Base-by-base conservation (phyloP, 768 basidiomycete genomes). In the Calocybe gangraenosa region DNA sequence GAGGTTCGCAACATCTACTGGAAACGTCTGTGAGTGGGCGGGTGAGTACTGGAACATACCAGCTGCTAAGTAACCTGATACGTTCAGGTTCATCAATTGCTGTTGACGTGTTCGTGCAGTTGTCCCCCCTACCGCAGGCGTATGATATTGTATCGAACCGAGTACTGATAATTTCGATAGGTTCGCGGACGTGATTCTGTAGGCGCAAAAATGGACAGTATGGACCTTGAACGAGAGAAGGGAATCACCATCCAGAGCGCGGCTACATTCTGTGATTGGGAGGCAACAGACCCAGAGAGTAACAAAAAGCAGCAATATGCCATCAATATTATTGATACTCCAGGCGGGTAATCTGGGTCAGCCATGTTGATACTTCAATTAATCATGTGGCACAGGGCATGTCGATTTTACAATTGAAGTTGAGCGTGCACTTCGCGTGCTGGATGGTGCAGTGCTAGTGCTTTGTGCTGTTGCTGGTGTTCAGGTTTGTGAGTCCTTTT, bases 321-420 rank as follows among this genome's bases (percentile, higher is more conserved):
- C 8, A 81, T 98, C 60, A 99, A 99, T 63, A 98, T 99, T 48
- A 98, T 99, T 57, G 96, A 99, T 66, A 98, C 96, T 0, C 96
- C 96, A 53, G 94, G 92, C 87, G 32, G 39, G 72, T 44, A 30
- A 2, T 20, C 19, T n/a, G 7, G 30, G 14, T 40, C 25, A 22
- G 34, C 17, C 20, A 19, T 22, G 17, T 32, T 17, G 30, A 15
- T 10, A 7, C 40, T 47, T 25, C 49, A 14, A 36, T n/a, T 34
- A 17, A 19, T 34, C 47, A 19, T 36, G 18, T 52, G n/a, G 22
- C 37, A 20, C 46, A 92, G 93, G 94, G 55, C 96, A 99, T 73
- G 96, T 99, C 52, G 96, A 99, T 65, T 99, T 99, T 60, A 99
- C 96, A 2, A 98, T 99, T 54, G 96, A 99, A 65, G 96, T 99